A percentile compares a stretch with the other conserved stretches of the same genome.
phyloP scores from a whole-genome alignment of 768 basidiomycete species.

The Ephemerocybe angulata region DNA sequence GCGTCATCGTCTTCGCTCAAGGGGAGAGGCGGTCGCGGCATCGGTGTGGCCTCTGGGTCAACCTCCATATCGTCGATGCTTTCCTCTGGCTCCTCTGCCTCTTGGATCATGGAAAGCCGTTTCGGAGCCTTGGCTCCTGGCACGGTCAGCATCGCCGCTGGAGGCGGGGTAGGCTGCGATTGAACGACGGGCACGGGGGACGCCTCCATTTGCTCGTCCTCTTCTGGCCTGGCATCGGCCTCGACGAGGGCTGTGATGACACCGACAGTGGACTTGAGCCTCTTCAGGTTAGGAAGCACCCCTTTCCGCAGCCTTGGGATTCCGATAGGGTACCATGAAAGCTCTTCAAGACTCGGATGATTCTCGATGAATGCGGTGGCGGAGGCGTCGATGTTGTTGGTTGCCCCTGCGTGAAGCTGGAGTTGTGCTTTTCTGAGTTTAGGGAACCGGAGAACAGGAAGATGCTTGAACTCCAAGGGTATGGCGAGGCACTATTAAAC shows the following conservation, averaged over 20 bases:
- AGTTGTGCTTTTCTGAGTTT: slow-evolving; percentile 39
- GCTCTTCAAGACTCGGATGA: slow-evolving; percentile 44
- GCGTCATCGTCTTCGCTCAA: background rate
- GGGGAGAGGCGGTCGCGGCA: background rate
- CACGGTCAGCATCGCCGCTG: background rate
- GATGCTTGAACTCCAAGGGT: slow-evolving; percentile 41
- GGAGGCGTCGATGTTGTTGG: slow-evolving; percentile 30
- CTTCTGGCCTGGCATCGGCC: background rate
- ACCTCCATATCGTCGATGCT: background rate
- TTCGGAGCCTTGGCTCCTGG: slow-evolving; percentile 2
- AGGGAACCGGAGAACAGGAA: slow-evolving; percentile 37
- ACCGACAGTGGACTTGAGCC: slow-evolving; percentile 32
- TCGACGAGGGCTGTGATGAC: slow-evolving; percentile 33
- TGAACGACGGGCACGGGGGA: background rate
- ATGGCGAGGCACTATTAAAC: slow-evolving; percentile 37
- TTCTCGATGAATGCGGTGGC: slow-evolving; percentile 38
- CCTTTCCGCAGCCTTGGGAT: slow-evolving; percentile 30
- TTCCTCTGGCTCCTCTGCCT: slow-evolving; percentile 7
- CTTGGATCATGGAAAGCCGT: background rate
- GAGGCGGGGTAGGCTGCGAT: background rate
- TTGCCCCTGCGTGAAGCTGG: slow-evolving; percentile 38
- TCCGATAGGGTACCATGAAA: slow-evolving; percentile 43
- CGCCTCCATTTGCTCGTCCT: background rate
- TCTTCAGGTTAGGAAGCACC: slow-evolving; percentile 39
- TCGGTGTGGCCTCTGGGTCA: background rate